Evolutionary conservation across 805 yeast genomes (phyloP).

Genomic region (Ogataea saltuana): DNA sequence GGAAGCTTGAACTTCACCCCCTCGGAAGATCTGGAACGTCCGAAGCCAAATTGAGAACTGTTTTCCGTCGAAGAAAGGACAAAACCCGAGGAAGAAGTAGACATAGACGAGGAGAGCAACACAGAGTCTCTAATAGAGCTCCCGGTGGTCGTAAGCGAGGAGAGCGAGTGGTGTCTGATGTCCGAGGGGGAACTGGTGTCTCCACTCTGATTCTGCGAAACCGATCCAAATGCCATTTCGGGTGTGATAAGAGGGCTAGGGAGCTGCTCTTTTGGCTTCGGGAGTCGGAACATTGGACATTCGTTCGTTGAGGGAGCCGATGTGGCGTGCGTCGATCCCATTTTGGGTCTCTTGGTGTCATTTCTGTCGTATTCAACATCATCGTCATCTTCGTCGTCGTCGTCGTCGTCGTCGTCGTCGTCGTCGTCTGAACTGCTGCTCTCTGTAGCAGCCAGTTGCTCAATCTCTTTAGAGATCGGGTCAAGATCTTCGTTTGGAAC

Average conservation of each 20-base stretch:
- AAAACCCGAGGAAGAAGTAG: too few relatives aligned
- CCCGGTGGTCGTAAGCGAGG: conserved; percentile 4
- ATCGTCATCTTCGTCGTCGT: conserved; percentile 8
- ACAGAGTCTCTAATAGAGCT: not conserved
- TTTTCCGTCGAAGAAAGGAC: conserved; percentile 1
- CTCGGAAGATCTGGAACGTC: conserved; percentile 7
- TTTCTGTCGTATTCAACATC: not conserved
- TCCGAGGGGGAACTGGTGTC: conserved; percentile 1
- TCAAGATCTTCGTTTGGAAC: conserved; percentile 26
- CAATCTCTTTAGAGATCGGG: conserved; percentile 30
- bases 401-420: conserved; percentile 10
- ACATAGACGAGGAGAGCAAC: not conserved
- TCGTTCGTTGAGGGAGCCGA: too few relatives aligned
- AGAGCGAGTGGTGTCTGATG: conserved; percentile 13
- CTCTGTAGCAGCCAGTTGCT: conserved; percentile 6
- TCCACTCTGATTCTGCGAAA: conserved; percentile 1
- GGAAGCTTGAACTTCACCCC: conserved; percentile 25
- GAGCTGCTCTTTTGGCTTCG: conserved; percentile 15
- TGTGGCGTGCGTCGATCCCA: too few relatives aligned
- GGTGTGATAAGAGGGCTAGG: conserved; percentile 27
- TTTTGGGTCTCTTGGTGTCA: not conserved
- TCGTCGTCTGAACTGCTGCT: conserved; percentile 8
- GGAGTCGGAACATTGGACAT: too few relatives aligned
- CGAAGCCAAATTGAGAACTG: not conserved
- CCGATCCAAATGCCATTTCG: conserved; percentile 7